These are phyloP conservation scores for Dactylonectria estremocensis DNA, from an alignment of 2,329 filamentous ascomycete species.

Conservation along the genomic window DNA sequence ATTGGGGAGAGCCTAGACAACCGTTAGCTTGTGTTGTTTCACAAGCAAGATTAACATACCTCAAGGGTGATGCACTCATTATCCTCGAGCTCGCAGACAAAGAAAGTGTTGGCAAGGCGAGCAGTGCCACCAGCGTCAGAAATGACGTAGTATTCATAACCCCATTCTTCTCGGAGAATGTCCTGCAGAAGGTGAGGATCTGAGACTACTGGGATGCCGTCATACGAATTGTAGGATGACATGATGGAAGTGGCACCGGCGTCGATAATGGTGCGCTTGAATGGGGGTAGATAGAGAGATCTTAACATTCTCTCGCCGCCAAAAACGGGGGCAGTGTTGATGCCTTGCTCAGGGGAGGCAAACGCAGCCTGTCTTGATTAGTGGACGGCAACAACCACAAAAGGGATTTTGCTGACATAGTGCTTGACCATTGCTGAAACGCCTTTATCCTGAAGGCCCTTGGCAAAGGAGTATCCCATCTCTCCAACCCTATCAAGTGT, in stretches of 20 bases:
- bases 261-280: conserved; percentile 80
- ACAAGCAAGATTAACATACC: conserved; percentile 49
- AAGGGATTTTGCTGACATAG: conserved; percentile 62
- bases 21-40: conserved; percentile 9
- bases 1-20: conserved; percentile 69
- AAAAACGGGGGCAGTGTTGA: conserved; percentile 76
- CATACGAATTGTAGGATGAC: conserved; percentile 83
- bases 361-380: conserved; percentile 66
- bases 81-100: conserved; percentile 74
- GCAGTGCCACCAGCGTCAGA: conserved; percentile 80
- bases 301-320: conserved; percentile 68
- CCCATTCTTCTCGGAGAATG: conserved; percentile 81
- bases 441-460: conserved; percentile 73
- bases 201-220: conserved; percentile 78
- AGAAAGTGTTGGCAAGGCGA: conserved; percentile 75
- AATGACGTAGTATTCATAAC: conserved; percentile 77
- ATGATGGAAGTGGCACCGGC: conserved; percentile 78
- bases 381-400: not conserved
- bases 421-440: conserved; percentile 84
- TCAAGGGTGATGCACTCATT: conserved; percentile 75
- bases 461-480: conserved; percentile 71
- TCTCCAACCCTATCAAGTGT: conserved; percentile 67
- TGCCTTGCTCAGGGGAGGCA: conserved; percentile 78
- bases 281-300: conserved; percentile 71
- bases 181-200: conserved; percentile 77